Evolutionary conservation across 1,284 basidiomycete species (phyloP).

Genomic region (Flammula alnicola): DNA sequence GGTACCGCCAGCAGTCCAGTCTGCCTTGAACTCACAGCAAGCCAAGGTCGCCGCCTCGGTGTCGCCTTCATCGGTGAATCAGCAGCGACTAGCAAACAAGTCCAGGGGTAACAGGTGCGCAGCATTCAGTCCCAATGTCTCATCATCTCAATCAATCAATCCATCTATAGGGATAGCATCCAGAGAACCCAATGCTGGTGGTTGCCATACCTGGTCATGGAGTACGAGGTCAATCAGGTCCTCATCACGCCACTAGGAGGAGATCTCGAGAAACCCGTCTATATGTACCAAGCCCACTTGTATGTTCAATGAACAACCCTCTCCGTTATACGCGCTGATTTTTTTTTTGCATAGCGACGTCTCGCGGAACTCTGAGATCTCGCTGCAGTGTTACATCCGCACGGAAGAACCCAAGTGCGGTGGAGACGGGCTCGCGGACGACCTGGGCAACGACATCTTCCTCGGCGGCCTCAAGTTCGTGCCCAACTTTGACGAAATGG

Average conservation of each 20-base stretch:
- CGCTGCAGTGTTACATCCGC: conserved; percentile 88
- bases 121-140: not conserved
- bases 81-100: conserved; percentile 69
- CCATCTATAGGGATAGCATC: conserved; percentile 67
- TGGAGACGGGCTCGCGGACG: conserved; percentile 74
- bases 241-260: conserved; percentile 95
- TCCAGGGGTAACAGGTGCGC: conserved; percentile 52
- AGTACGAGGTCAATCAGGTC: conserved; percentile 96
- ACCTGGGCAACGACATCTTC: conserved; percentile 95
- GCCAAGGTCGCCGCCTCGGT: conserved; percentile 79
- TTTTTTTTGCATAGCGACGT: conserved; percentile 66
- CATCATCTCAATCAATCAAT: conserved; percentile 2
- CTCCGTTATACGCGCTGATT: not conserved
- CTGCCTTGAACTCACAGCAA: conserved; percentile 74
- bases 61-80: conserved; percentile 76
- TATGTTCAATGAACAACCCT: conserved; percentile 45
- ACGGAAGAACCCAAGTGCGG: conserved; percentile 79
- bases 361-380: conserved; percentile 86
- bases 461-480: conserved; percentile 92
- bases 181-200: conserved; percentile 96
- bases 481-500: conserved; percentile 85
- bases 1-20: conserved; percentile 74
- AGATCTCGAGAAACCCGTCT: conserved; percentile 86
- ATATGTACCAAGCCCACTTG: conserved; percentile 99
- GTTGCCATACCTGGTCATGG: conserved; percentile 96